Evolutionary conservation across 768 basidiomycete genomes (phyloP), one percentile per base, ranked within the genome.

Genomic region (Butyriboletus loyo): DNA sequence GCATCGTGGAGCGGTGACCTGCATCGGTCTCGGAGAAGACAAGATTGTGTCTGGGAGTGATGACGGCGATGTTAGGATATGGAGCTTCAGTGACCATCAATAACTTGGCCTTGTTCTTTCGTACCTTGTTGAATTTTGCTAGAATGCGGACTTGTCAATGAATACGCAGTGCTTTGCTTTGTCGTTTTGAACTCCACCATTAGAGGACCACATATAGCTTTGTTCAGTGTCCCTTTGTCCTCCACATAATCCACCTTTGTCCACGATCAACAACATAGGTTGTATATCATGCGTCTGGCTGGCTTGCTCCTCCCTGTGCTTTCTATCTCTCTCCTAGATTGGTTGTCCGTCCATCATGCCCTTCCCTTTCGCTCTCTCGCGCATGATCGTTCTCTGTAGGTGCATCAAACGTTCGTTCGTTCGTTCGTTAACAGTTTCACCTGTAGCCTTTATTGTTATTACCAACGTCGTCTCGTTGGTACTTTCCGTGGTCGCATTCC

Each of bases 31-130:
- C 13, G 89, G 89, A 2, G 95, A 98, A 68, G 96, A 98, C 69
- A 93, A 95, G 72, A 90, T 97, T 40, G 83, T 98, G 9, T 95
- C 93, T n/a, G 94, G 95, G 10, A 92, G 92, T 59, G 95, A 98
- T 65, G 95, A 97, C 63, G 83, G 88, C 21, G 87, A 90, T 54
- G 74, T 98, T 49, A 85, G 85, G 65, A 77, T 97, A 40, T 98
- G 95, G 94, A 83, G 75, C 64, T 87, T 86, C 48, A 72, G 76
- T 55, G 75, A 74, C 57, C 55, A 66, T 14, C 27, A 47, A 36
- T 59, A 45, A 47, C 22, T 53, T 40, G 50, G 35, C 40, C 21
- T 43, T 40, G 25, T 14, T 17, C 19, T 22, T 27, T 42, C 35
- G 7, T 15, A 17, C 24, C 28, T 38, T 8, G 19, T 47, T n/a